Evolutionary conservation across 768 basidiomycete genomes (phyloP).

Genomic region (Scleroderma bovista): DNA sequence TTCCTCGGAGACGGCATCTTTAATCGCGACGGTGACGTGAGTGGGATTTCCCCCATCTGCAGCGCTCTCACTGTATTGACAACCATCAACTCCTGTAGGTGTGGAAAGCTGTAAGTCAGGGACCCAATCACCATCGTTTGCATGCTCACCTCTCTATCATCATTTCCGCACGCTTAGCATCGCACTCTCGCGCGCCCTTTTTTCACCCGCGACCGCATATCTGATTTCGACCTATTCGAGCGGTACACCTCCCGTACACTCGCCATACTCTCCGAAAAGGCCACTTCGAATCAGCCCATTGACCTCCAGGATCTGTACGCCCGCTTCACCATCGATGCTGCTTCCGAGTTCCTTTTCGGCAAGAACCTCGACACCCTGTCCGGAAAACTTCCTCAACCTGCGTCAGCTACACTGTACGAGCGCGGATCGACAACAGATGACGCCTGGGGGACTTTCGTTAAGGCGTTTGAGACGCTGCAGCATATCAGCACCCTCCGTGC

Average conservation of each 20-base stretch:
- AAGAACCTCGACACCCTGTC: conserved; percentile 57
- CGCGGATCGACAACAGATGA: conserved; percentile 59
- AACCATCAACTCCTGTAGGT: conserved; percentile 25
- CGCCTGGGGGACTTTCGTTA: conserved; percentile 52
- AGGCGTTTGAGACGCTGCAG: conserved; percentile 38
- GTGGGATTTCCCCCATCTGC: conserved; percentile 5
- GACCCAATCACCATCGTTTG: not conserved
- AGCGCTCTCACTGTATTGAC: not conserved
- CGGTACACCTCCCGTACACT: conserved; percentile 44
- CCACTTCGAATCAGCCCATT: conserved; percentile 36
- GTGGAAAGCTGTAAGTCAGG: conserved; percentile 57
- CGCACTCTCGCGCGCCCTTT: conserved; percentile 65
- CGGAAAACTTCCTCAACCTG: conserved; percentile 45
- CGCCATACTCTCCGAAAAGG: conserved; percentile 39
- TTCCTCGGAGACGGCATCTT: conserved; percentile 77
- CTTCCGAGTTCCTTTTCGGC: conserved; percentile 71
- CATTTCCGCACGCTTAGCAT: conserved; percentile 37
- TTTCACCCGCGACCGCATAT: conserved; percentile 66
- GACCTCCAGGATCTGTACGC: conserved; percentile 66
- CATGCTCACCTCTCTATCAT: not conserved
- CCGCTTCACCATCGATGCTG: conserved; percentile 65
- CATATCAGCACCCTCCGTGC: conserved; percentile 30
- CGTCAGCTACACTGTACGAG: conserved; percentile 39
- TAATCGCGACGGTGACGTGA: conserved; percentile 67
- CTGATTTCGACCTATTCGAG: conserved; percentile 67